Conservation (phyloP, 2,329 filamentous ascomycete genomes). For the Phyllosticta capitalensis region DNA sequence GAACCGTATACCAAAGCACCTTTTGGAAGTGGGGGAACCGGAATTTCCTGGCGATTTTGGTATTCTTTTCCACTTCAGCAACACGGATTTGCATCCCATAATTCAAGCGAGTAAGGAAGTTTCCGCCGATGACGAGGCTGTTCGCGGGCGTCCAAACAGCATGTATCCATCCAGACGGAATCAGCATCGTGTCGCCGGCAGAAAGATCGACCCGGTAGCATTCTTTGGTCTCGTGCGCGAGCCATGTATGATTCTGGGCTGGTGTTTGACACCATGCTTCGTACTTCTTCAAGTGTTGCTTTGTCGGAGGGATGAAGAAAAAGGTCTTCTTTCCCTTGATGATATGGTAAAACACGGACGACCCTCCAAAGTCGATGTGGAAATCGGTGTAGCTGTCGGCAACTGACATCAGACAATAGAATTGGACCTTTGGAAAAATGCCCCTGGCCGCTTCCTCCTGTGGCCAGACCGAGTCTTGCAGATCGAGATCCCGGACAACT, state of each 20-base stretch:
- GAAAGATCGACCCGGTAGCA: constrained; percentile 57
- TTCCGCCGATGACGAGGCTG: constrained; percentile 61
- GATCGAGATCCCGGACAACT: constrained; percentile 54
- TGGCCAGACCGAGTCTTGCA: constrained; percentile 48
- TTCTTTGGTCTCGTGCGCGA: constrained; percentile 55
- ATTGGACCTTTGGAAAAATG: constrained; percentile 55
- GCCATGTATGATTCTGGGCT: constrained; percentile 56
- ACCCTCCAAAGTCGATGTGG: constrained; percentile 63
- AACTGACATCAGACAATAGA: constrained; percentile 62
- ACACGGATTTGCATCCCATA: constrained; percentile 59
- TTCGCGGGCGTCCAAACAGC: constrained; percentile 62
- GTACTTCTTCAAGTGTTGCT: constrained; percentile 59
- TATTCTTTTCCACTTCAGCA: constrained; percentile 56
- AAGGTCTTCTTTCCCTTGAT: constrained; percentile 60
- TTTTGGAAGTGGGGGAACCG: constrained; percentile 61
- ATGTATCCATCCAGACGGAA: constrained; percentile 63
- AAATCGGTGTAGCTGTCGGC: constrained; percentile 64
- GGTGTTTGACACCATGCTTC: constrained; percentile 62
- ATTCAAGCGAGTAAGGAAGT: constrained; percentile 56
- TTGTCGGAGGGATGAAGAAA: constrained; percentile 61
- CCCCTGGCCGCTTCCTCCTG: constrained; percentile 43
- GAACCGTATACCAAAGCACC: constrained; percentile 58
- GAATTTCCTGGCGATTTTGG: constrained; percentile 56
- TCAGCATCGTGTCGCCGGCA: constrained; percentile 60
- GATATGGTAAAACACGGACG: constrained; percentile 62